Base-by-base conservation (phyloP, 768 basidiomycete genomes). In the Russula vinacea region DNA sequence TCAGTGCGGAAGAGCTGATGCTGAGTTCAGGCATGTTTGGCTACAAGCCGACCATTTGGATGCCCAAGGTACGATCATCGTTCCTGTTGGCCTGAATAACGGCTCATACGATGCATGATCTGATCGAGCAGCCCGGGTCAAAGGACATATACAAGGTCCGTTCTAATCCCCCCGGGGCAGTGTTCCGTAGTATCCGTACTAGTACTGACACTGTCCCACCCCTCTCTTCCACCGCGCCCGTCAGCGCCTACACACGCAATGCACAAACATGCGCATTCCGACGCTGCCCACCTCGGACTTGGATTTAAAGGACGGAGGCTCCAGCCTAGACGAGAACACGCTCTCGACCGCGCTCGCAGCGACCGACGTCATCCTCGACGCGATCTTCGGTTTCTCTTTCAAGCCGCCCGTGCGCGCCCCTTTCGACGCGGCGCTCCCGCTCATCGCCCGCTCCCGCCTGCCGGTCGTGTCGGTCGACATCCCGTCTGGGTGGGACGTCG, bases 371-470 rank as follows among this genome's bases (percentile, higher is more conserved):
- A 83, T 98, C 22, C 80, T 99, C 59, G 97, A 99, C 72, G 93
- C 95, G 5, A 90, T 99, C 62, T 99, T 99, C 70, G 97, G 96
- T 5, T 98, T 99, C 78, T 98, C 95, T 1, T 99, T 98, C 83
- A 81, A 89, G 63, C 89, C 90, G 0, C 95, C 97, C 40, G 82
- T 94, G 6, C 88, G 97, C 13, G 76, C 87, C 9, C 97, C 97
- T 0, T 99, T 98, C 75, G 87, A 93, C 69, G 71, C 76, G 0
- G 88, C 87, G 44, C 81, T 99, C 1, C 79, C 82, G 9, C 78
- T 91, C 8, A 76, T 97, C 50, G 78, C 82, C 1, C 71, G 79
- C 17, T 86, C 87, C 5, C 74, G 79, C 8, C 78, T 92, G 16
- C 95, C 97, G 0, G 90, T 98, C 70, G 84, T 99, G 32, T 92